Evolutionary conservation across 2,329 filamentous ascomycete species (phyloP).

Genomic region (Neopestalotiopsis clavispora): DNA sequence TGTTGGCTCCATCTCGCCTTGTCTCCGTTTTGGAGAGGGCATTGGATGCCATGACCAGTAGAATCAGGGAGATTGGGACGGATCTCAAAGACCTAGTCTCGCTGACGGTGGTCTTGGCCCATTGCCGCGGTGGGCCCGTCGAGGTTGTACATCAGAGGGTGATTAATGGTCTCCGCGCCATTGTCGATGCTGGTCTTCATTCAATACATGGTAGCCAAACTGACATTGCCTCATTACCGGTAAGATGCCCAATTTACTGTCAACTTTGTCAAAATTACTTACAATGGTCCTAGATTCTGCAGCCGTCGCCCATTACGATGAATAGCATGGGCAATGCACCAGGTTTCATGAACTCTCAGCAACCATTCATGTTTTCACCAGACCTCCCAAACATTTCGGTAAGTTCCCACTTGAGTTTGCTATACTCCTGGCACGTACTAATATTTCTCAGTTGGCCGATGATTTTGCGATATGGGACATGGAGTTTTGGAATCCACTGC

Average conservation of each 20-base stretch:
- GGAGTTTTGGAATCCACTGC: constrained; percentile 36
- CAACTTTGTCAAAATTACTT: neutral
- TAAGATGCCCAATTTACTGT: constrained; percentile 23
- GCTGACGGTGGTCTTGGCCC: constrained; percentile 52
- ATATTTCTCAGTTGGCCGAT: constrained; percentile 26
- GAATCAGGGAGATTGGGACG: constrained; percentile 50
- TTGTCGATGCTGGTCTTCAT: constrained; percentile 51
- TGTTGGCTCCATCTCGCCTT: constrained; percentile 32
- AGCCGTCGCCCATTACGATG: constrained; percentile 22
- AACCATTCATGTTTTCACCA: constrained; percentile 29
- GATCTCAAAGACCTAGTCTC: constrained; percentile 56
- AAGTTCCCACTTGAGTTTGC: constrained; percentile 16
- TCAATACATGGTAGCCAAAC: constrained; percentile 49
- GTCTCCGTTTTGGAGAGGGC: constrained; percentile 47
- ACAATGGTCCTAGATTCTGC: constrained; percentile 1
- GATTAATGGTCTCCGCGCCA: constrained; percentile 43
- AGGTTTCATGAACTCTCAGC: constrained; percentile 27
- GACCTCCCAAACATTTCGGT: constrained; percentile 30
- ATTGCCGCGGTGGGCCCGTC: constrained; percentile 43
- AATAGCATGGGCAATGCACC: constrained; percentile 25
- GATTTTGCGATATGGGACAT: constrained; percentile 35
- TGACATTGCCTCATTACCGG: constrained; percentile 35
- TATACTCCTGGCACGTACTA: neutral
- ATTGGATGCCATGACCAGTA: constrained; percentile 48
- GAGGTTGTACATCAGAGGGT: constrained; percentile 49